A percentile compares a stretch with the other conserved stretches of the same genome.
Evolutionary conservation across 352 stramenopile genomes (phyloP).

Genomic region (Pythium sukuiense): DNA sequence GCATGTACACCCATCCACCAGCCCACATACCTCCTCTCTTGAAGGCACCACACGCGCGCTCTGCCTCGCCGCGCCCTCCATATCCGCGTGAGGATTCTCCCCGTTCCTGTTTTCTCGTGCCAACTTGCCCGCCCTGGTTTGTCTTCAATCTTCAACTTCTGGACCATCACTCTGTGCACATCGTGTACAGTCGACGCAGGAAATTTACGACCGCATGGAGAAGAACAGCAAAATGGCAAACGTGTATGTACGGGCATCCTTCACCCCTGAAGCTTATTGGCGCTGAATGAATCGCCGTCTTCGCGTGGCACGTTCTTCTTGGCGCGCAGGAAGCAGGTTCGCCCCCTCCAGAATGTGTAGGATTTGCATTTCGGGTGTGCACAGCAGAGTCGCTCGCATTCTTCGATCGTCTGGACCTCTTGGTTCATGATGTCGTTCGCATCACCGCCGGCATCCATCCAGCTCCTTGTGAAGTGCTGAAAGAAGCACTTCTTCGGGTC

Average conservation of each 20-base stretch:
- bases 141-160: conserved; percentile 50
- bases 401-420: conserved; percentile 50
- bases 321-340: conserved; percentile 70
- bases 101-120: conserved; percentile 15
- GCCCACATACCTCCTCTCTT: conserved; percentile 42
- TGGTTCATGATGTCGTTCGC: conserved; percentile 64
- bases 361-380: conserved; percentile 55
- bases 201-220: conserved; percentile 28
- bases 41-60: conserved; percentile 20
- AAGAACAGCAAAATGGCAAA: neutral
- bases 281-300: conserved; percentile 63
- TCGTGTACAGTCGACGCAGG: conserved; percentile 24
- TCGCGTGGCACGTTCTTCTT: conserved; percentile 37
- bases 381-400: conserved; percentile 69
- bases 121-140: conserved; percentile 11
- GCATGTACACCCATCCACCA: neutral
- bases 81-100: neutral
- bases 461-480: conserved; percentile 55
- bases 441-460: conserved; percentile 70
- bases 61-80: conserved; percentile 7
- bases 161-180: conserved; percentile 30
- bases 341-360: conserved; percentile 69
- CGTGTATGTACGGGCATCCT: neutral
- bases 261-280: conserved; percentile 30
- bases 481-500: conserved; percentile 60